Base-by-base conservation (phyloP, 345 rosid genomes). In the Dovyalis caffra region DNA sequence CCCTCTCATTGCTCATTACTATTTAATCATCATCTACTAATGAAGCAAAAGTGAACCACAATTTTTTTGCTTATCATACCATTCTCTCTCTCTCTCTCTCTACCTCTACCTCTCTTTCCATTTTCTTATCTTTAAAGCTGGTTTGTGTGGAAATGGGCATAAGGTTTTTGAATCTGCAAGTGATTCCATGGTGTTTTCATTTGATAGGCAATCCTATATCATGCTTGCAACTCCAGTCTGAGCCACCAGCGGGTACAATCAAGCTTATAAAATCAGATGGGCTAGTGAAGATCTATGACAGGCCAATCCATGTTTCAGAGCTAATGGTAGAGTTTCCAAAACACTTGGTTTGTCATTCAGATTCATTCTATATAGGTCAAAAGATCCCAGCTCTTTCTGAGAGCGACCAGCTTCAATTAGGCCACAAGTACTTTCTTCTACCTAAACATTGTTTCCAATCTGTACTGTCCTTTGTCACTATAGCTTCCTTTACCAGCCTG, bases 311-410 rank as follows among this genome's bases (percentile, higher is more conserved):
- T 0, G 98, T 82, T 23, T 82, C 93, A 2, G 88, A 92, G 75
- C 85, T 94, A 26, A 78, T 90, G 82, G 35, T 37, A 51, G 87
- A 88, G 78, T 89, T 88, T 68, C 94, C 96, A 1, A 92, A 90
- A 76, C 98, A 94, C 83, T 74, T 87, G 77, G 84, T 94, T 23
- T 94, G 96, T 78, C 86, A 89, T 64, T 92, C 96, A 1, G 94
- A 90, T 74, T 81, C 85, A 0, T 87, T 94, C 66, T 92, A 88
- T 88, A 94, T 94, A 51, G 98, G 98, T 6, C 96, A 85, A 74
- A 92, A 87, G 75, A 89, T 90, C 21, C 96, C 89, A 5, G 79
- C 92, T 43, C 83, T 94, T 18, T 85, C 97, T 0, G 89, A 79
- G 71, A 70, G 79, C 81, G 97, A 94, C 33, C 81, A 81, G 40